Evolutionary conservation across 1,284 basidiomycete genomes (phyloP), one percentile per base, ranked within the genome.

Genomic region (Boletus sp.): DNA sequence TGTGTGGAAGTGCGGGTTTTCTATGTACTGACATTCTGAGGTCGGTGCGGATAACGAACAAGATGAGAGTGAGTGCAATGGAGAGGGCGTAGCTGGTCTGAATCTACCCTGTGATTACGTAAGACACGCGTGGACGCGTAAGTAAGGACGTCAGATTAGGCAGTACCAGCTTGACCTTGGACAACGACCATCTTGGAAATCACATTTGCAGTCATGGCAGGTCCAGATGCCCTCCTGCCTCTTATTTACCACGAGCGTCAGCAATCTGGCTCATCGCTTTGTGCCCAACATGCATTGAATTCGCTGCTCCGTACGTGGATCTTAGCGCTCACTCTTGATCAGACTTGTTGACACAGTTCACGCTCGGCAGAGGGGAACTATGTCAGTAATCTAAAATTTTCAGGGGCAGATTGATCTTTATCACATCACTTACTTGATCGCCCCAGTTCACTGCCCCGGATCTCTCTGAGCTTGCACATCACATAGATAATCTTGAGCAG

Each of bases 221-320:
- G 75, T 41, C 67, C 84, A 34, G 77, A 83, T 53, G 60, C 57
- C 27, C 71, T 89, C 17, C 56, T 71, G n/a, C 64, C 71, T 9
- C 60, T 73, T 13, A 85, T 90, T 48, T 90, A 90, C 61, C 86
- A 89, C 66, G 87, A 90, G 62, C 76, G 67, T 53, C 88, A 91
- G 66, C 77, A 89, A 62, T 55, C 69, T 48, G 88, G 87, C 17
- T 88, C 87, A 2, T 88, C 87, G 80, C 77, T 91, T 36, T 91
- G 89, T 62, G 88, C 88, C n/a, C 88, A 91, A 59, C 87, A 91
- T 68, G 87, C 88, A 12, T 71, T 91, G 27, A 91, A 91, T 62
- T 78, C 80, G 13, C 71, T 91, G n/a, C 71, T 91, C 33, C 88
- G 87, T 89, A 55, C 42, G 57, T 58, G 33, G 26, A 38, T 41